Base-by-base conservation (phyloP, 2,329 filamentous ascomycete species). In the Fusarium abutilonis region DNA sequence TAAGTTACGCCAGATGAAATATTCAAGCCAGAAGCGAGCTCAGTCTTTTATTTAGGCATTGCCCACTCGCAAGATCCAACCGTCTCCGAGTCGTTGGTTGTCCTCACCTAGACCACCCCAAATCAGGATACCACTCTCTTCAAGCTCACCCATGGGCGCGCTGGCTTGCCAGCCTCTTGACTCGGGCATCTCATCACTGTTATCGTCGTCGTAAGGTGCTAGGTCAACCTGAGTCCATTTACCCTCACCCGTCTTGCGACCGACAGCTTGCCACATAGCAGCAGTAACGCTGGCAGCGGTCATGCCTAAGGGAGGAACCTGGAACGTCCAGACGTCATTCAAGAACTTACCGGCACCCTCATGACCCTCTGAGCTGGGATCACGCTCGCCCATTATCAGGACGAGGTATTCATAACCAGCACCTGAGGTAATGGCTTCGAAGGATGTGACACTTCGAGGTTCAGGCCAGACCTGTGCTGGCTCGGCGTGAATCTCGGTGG, bases 321-420 rank as follows among this genome's bases (percentile, higher is more conserved):
- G 83, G 74, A 87, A 89, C 14, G 82, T 80, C 87, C 87, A 90
- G 15, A 87, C 81, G 69, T 89, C 86, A 60, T 79, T 75, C 75
- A 80, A 82, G 72, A 86, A 87, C 55, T 78, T 79, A 21, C 82
- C 84, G 2, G 82, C 80, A 14, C 75, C 81, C 15, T 77, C 78
- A 65, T 85, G 80, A 26, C 82, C 83, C 2, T 79, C 72, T 11
- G 74, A 68, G 63, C 80, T 82, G 3, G 84, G 79, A 38, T 78
- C 74, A 21, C 77, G 74, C 74, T 89, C 85, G 40, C 87, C 87
- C 62, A 89, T 80, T 41, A 83, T 73, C n/a, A 89, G 77, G 11
- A 89, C 76, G 13, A 90, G 79, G 71, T 86, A 88, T 71, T 89
- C 85, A 49, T 83, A 78, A 9, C 86, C 86, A 57, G 82, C 82